Evolutionary conservation across 1,284 basidiomycete genomes (phyloP).

Genomic region (Lentinula novae-zelandiae): DNA sequence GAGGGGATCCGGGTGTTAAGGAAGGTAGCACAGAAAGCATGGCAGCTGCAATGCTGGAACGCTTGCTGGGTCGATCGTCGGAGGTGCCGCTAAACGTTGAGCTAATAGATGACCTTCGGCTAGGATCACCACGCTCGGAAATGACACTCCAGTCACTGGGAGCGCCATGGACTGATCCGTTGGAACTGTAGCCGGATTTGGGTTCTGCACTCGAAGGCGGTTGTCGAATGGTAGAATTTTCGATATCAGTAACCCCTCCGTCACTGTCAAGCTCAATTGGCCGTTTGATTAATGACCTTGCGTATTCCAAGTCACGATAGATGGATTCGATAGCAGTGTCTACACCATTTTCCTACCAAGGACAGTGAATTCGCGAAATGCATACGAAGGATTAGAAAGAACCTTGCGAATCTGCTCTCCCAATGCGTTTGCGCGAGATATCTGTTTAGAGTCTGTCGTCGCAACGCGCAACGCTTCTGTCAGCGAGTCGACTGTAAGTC

Average conservation of each 20-base stretch:
- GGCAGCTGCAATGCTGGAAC: conserved; percentile 58
- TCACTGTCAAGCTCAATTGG: conserved; percentile 24
- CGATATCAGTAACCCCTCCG: conserved; percentile 37
- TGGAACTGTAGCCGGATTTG: conserved; percentile 53
- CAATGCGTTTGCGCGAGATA: conserved; percentile 76
- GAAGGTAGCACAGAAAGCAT: conserved; percentile 57
- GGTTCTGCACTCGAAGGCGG: conserved; percentile 29
- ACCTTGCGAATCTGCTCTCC: conserved; percentile 85
- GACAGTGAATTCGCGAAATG: too few species aligned
- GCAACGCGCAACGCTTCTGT: conserved; percentile 76
- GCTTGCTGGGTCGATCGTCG: conserved; percentile 31
- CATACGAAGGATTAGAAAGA: conserved; percentile 23
- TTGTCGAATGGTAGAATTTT: conserved; percentile 42
- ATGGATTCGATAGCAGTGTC: conserved; percentile 86
- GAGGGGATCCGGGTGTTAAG: conserved; percentile 38
- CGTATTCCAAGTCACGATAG: conserved; percentile 90
- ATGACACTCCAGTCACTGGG: conserved; percentile 82
- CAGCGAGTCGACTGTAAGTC: conserved; percentile 77
- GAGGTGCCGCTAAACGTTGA: conserved; percentile 33
- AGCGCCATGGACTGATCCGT: conserved; percentile 46
- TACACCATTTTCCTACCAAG: conserved; percentile 79
- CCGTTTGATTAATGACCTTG: conserved; percentile 75
- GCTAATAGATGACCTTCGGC: conserved; percentile 42
- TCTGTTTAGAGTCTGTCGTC: conserved; percentile 85
- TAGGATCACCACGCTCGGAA: conserved; percentile 60